Evolutionary conservation across 2,329 filamentous ascomycete species (phyloP), one percentile per base, ranked within the genome.

Genomic region (Pseudogymnoascus destructans): DNA sequence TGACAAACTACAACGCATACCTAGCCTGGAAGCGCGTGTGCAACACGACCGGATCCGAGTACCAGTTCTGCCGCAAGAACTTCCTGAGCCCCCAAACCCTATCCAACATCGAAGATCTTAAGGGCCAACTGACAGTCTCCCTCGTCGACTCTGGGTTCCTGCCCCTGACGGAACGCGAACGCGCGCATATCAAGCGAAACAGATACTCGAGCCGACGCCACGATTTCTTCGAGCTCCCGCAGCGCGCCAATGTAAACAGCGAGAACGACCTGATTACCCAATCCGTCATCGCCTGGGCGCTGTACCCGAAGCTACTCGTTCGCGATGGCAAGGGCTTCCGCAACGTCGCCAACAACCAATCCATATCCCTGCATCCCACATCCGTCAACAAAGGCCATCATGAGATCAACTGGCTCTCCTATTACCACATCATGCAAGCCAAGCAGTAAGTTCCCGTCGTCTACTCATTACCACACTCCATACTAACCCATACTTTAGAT

Each of bases 351-450:
- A 97, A 95, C 73, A 96, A 95, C 69, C 92, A 97, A 70, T 80
- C 81, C 46, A 90, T 98, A 64, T 89, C 84, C 59, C 75, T 98
- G 17, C 89, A 95, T 64, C 87, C 90, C 0, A 87, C 86, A 0
- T 95, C 89, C 1, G 88, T 98, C 63, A 97, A 97, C 70, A 90
- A 90, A 68, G 79, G 77, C 6, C 76, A 75, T 60, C 74, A 77
- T 52, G 80, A 83, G 38, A 74, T 90, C 36, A 85, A 84, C 67
- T 97, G 89, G 83, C 74, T 98, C 46, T 93, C 88, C 0, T 98
- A 95, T 70, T 97, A 97, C 73, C 87, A 95, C 70, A 95, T 97
- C 63, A 95, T 97, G 89, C 91, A 96, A 70, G 86, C 87, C 2
- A 90, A 85, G 75, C 73, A 88, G 84, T 79, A 79, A 79, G 75